These are phyloP conservation scores for Cyclanthera cordifolia DNA, from an alignment of 306 rosid species.

Conservation along the genomic window DNA sequence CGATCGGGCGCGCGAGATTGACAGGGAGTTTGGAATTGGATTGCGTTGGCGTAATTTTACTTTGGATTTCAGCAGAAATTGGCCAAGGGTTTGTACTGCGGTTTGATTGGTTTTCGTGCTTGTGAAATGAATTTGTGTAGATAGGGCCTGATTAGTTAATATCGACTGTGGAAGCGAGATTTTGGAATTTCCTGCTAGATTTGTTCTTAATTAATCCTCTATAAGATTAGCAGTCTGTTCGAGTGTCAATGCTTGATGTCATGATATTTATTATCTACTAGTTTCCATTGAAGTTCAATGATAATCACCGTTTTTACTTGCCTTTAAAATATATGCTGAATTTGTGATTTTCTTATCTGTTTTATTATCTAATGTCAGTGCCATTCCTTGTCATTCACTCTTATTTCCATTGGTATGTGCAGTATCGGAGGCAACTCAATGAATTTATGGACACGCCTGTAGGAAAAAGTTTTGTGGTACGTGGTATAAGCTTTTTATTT, in stretches of 20 bases:
- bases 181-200: background rate
- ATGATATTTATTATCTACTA: background rate
- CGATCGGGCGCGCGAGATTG: slow-evolving; percentile 61
- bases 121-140: slow-evolving; percentile 6
- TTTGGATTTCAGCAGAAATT: slow-evolving; percentile 59
- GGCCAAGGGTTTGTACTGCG: slow-evolving; percentile 50
- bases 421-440: slow-evolving; percentile 67
- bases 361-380: background rate
- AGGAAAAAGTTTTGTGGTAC: slow-evolving; percentile 57
- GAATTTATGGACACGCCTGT: slow-evolving; percentile 54
- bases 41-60: slow-evolving; percentile 52
- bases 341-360: background rate
- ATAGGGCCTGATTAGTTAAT: background rate
- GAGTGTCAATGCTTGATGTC: background rate
- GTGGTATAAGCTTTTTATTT: slow-evolving; percentile 14
- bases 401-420: slow-evolving; percentile 24
- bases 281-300: background rate
- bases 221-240: background rate
- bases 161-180: background rate
- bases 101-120: slow-evolving; percentile 21
- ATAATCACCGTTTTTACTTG: background rate
- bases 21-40: slow-evolving; percentile 76
- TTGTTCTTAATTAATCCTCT: background rate
- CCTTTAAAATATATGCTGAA: background rate
- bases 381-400: background rate